phyloP scores from a whole-genome alignment of 2,329 filamentous ascomycete species.

The Ophiostoma populinum region DNA sequence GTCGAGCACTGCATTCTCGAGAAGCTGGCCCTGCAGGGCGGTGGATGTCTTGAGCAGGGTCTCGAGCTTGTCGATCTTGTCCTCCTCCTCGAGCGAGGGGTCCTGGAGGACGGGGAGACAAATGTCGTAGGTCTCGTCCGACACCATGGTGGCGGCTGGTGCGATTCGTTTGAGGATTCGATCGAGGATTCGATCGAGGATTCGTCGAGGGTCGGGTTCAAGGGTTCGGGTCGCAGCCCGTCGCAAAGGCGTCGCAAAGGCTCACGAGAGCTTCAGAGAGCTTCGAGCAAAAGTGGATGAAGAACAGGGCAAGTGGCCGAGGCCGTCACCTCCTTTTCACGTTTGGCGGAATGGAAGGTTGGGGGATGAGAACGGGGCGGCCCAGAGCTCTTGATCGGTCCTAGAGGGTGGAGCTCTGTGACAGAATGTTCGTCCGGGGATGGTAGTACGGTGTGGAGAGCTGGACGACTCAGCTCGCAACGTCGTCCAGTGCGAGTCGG shows the following conservation, averaged over 20 bases:
- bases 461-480: background rate
- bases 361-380: background rate
- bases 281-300: too few relatives aligned
- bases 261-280: too few relatives aligned
- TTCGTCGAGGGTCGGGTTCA: too few relatives aligned
- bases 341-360: background rate
- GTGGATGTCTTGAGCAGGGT: slow-evolving; percentile 69
- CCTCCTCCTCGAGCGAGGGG: slow-evolving; percentile 70
- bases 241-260: too few relatives aligned
- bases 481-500: background rate
- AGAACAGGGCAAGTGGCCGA: background rate
- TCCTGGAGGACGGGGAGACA: slow-evolving; percentile 81
- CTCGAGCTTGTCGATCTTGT: slow-evolving; percentile 84
- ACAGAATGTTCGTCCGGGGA: background rate
- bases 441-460: slow-evolving; percentile 1
- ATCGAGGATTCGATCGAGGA: too few relatives aligned
- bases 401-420: slow-evolving; percentile 2
- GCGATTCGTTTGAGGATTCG: too few relatives aligned
- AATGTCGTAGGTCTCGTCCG: slow-evolving; percentile 82
- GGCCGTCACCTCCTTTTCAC: background rate
- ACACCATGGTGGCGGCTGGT: slow-evolving; percentile 71
- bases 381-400: slow-evolving; percentile 1
- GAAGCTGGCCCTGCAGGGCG: slow-evolving; percentile 51
- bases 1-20: slow-evolving; percentile 84
- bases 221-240: too few relatives aligned